Evolutionary conservation across 2,329 filamentous ascomycete genomes (phyloP), one percentile per base, ranked within the genome.

Genomic region (Pyrenophora seminiperda): DNA sequence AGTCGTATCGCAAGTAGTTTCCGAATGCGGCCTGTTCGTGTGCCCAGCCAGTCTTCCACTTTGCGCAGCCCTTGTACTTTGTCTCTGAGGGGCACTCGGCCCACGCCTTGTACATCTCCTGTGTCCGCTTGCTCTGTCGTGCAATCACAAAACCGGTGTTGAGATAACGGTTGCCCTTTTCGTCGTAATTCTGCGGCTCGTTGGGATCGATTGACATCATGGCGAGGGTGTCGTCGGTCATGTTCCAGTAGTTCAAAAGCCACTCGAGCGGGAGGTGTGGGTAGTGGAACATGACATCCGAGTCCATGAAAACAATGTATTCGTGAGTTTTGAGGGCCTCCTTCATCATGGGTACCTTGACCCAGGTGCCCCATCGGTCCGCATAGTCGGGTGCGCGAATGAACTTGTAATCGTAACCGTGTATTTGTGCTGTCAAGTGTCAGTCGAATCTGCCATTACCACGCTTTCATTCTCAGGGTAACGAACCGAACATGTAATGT

Each of bases 191-290:
- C 22, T 72, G 66, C 41, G 68, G 61, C 43, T 67, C 65, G 52
- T 76, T 68, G 5, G 77, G 76, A 42, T 80, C 78, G 47, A 75
- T 67, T 30, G 78, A 73, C 70, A 79, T 75, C 47, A 78, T 75
- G 44, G 79, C 62, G 10, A 77, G 69, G 0, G 75, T 79, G n/a
- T 76, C 66, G 5, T 72, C 58, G 27, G 66, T 73, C 59, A 80
- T 72, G 48, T 77, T 72, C 78, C 78, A 81, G 54, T 79, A 75
- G 64, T 78, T 78, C 55, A 81, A 67, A 3, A 81, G 74, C 75
- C 77, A 80, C 58, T 81, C 78, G 24, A 80, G 54, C 4, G 78
- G 78, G 2, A 81, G 65, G 31, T 78, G 72, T 1, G 74, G 74
- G 55, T 80, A 73, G 33, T 74, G 71, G 53, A 80, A 76, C 52